Evolutionary conservation across 192 early-diverging fungal species (phyloP).

Genomic region (Spizellomyces punctatus): DNA sequence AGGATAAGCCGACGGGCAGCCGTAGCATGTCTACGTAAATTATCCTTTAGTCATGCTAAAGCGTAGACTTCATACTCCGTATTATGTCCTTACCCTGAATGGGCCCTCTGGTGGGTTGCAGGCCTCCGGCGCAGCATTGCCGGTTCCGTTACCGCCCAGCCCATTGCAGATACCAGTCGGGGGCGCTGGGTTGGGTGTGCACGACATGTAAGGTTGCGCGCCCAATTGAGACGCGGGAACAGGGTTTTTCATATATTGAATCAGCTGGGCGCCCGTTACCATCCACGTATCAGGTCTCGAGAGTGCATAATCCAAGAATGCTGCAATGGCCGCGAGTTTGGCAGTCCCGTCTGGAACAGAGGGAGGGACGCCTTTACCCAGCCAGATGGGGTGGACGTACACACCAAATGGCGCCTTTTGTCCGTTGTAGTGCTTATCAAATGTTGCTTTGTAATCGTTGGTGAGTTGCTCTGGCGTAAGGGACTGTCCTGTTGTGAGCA

Average conservation of each 20-base stretch:
- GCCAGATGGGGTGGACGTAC: constrained; percentile 41
- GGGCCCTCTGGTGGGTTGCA: constrained; percentile 23
- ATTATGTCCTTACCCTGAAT: constrained; percentile 10
- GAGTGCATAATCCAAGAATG: constrained; percentile 57
- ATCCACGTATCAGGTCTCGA: constrained; percentile 70
- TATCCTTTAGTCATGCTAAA: background rate
- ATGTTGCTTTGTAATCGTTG: constrained; percentile 8
- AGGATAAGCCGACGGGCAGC: constrained; percentile 26
- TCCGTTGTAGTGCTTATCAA: constrained; percentile 37
- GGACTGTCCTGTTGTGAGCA: background rate
- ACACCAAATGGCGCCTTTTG: constrained; percentile 40
- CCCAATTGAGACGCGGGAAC: constrained; percentile 69
- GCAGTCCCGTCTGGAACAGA: constrained; percentile 28
- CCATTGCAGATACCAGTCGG: constrained; percentile 75
- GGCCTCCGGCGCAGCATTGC: constrained; percentile 21
- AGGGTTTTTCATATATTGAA: constrained; percentile 79
- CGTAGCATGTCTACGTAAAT: constrained; percentile 24
- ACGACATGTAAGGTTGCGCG: constrained; percentile 67
- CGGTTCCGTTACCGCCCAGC: constrained; percentile 33
- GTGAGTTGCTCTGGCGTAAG: constrained; percentile 3
- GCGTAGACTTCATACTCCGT: background rate
- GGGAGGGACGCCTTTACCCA: constrained; percentile 17
- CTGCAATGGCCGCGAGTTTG: constrained; percentile 39
- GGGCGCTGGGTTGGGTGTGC: constrained; percentile 53
- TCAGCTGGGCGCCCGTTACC: constrained; percentile 68